Evolutionary conservation across 495 filamentous ascomycete species (phyloP).

Genomic region (Aspergillus incahuasiensis): DNA sequence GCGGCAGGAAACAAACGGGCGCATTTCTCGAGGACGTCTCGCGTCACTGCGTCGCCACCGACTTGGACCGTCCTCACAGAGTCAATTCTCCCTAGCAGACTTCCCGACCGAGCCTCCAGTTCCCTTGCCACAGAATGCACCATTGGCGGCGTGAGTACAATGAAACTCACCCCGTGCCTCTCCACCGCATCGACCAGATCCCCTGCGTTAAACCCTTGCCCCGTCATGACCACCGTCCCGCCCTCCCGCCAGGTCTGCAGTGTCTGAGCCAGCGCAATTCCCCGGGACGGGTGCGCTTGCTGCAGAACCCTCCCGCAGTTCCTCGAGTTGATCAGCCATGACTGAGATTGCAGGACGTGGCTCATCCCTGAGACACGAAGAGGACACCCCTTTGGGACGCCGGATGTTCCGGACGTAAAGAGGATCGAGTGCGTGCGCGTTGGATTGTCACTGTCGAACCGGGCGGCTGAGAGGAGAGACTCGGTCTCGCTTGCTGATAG

Average conservation of each 20-base stretch:
- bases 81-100: neutral
- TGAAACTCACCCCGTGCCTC: neutral
- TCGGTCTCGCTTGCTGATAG: neutral
- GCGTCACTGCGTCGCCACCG: neutral
- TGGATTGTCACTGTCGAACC: neutral
- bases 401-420: neutral
- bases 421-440: neutral
- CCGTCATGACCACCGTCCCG: neutral
- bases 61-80: neutral
- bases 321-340: neutral
- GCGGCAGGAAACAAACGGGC: neutral
- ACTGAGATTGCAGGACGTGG: neutral
- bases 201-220: neutral
- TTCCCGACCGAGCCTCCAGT: neutral
- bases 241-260: neutral
- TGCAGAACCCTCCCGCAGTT: neutral
- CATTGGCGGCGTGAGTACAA: neutral
- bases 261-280: neutral
- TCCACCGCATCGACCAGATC: neutral
- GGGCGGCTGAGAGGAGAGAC: neutral
- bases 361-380: neutral
- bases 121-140: neutral
- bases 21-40: neutral
- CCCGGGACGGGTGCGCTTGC: neutral
- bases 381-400: neutral